Percentiles rank a stretch among this genome's conserved stretches.
phyloP scores from a whole-genome alignment of 2,329 filamentous ascomycete genomes.

The Colletotrichum tanaceti region DNA sequence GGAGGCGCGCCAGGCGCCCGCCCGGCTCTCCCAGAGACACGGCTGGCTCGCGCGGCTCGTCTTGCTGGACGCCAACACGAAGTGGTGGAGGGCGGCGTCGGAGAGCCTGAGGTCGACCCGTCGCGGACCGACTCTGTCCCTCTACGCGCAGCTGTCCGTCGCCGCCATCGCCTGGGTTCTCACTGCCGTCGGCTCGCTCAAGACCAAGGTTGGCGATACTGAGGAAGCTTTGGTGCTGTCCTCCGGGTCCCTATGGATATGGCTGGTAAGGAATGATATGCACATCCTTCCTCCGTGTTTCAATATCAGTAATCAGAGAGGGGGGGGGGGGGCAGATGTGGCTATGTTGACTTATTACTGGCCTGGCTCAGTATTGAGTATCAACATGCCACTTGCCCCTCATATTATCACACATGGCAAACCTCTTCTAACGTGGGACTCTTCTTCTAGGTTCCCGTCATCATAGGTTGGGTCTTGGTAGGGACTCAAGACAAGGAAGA shows the following conservation, averaged over 20 bases:
- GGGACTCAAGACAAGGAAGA: constrained; percentile 38
- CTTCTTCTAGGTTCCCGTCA: constrained; percentile 34
- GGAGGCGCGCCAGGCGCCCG: constrained; percentile 40
- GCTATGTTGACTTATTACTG: no score
- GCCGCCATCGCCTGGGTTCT: constrained; percentile 41
- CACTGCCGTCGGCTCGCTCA: constrained; percentile 34
- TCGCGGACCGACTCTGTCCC: constrained; percentile 39
- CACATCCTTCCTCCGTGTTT: no score
- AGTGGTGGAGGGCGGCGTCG: constrained; percentile 40
- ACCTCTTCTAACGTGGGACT: neutral
- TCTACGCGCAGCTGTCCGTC: constrained; percentile 40
- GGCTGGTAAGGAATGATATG: constrained; percentile 42
- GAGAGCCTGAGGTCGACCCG: constrained; percentile 34
- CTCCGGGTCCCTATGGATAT: constrained; percentile 41
- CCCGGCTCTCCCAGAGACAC: constrained; percentile 37
- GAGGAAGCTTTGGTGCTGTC: constrained; percentile 39
- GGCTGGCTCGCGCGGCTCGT: constrained; percentile 40
- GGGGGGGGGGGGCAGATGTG: no score
- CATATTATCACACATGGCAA: no score
- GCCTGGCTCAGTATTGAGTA: no score
- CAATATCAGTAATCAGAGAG: no score
- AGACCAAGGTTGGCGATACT: constrained; percentile 39
- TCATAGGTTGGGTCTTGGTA: constrained; percentile 40
- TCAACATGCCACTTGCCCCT: no score
- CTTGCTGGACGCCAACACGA: constrained; percentile 36